Conservation (phyloP, 108 stramenopile species). For the Fistulifera pelliculosa region DNA sequence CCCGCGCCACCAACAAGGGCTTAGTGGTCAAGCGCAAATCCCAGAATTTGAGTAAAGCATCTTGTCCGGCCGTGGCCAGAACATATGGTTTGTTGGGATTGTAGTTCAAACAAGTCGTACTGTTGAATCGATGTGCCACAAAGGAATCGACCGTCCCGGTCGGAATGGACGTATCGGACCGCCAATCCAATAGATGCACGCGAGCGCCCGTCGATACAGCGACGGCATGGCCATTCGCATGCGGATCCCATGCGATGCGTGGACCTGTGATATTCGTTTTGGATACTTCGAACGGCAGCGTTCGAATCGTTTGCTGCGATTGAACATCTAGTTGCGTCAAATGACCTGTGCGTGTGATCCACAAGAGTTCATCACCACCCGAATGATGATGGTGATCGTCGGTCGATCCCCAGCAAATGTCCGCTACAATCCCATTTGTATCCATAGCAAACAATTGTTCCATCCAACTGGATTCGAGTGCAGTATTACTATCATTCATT, state of each 20-base stretch:
- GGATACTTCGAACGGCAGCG: background rate
- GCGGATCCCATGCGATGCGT: slow-evolving; percentile 79
- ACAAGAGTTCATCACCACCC: background rate
- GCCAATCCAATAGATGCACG: slow-evolving; percentile 53
- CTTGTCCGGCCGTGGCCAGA: slow-evolving; percentile 82
- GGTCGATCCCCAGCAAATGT: background rate
- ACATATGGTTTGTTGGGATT: slow-evolving; percentile 91
- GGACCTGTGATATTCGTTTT: slow-evolving; percentile 15
- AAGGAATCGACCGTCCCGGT: slow-evolving; percentile 21
- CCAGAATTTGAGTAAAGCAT: slow-evolving; percentile 94
- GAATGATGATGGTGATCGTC: background rate
- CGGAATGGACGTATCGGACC: slow-evolving; percentile 27
- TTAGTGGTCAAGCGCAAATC: slow-evolving; percentile 62
- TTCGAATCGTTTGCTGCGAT: background rate
- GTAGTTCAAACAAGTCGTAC: slow-evolving; percentile 78
- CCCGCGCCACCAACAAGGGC: slow-evolving; percentile 49
- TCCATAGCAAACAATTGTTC: background rate
- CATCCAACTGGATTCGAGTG: background rate
- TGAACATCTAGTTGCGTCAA: background rate
- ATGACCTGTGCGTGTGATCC: background rate
- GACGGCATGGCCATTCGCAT: slow-evolving; percentile 27
- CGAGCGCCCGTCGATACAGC: slow-evolving; percentile 30
- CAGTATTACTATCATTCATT: background rate
- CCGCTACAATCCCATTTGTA: background rate
- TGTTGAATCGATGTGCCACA: slow-evolving; percentile 50